phyloP scores from a whole-genome alignment of 192 early-diverging fungal genomes.

The Tieghemiomyces parasiticus region DNA sequence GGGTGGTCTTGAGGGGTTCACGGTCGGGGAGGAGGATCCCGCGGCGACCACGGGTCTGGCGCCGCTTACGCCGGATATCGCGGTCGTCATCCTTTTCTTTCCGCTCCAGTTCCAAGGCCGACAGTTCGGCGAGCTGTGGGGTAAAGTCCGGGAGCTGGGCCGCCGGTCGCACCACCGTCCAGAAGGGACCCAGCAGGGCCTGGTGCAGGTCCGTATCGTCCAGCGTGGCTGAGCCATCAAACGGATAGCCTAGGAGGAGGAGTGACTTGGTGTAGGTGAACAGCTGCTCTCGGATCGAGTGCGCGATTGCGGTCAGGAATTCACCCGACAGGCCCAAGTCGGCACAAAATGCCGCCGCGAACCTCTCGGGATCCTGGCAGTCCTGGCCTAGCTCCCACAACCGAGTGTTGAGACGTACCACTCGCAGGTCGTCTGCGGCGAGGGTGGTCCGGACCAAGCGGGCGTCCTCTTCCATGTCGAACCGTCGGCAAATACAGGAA shows the following conservation, averaged over 20 bases:
- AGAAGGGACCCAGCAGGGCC: conserved; percentile 50
- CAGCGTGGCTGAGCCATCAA: conserved; percentile 53
- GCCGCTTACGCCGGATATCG: conserved; percentile 68
- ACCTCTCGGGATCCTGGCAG: conserved; percentile 50
- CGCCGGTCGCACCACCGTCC: conserved; percentile 29
- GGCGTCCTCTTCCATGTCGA: neutral
- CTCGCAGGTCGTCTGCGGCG: neutral
- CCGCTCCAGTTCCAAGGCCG: conserved; percentile 58
- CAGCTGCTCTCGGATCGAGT: conserved; percentile 88
- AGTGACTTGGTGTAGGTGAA: conserved; percentile 72
- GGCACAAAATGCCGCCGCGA: conserved; percentile 61
- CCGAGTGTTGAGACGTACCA: neutral
- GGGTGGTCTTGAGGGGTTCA: neutral
- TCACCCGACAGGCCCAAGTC: conserved; percentile 73
- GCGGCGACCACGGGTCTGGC: conserved; percentile 55
- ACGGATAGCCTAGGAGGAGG: conserved; percentile 63
- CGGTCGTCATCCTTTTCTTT: conserved; percentile 72
- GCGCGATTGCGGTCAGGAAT: conserved; percentile 85
- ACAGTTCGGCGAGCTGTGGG: conserved; percentile 46
- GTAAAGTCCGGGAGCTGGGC: conserved; percentile 35
- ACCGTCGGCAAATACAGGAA: neutral
- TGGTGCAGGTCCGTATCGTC: conserved; percentile 63
- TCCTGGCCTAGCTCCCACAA: conserved; percentile 2
- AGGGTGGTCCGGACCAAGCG: neutral
- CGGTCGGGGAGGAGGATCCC: conserved; percentile 2